Percentiles rank a stretch among this genome's conserved stretches.
phyloP scores from a whole-genome alignment of 768 basidiomycete genomes.

The Tricholomella constricta region DNA sequence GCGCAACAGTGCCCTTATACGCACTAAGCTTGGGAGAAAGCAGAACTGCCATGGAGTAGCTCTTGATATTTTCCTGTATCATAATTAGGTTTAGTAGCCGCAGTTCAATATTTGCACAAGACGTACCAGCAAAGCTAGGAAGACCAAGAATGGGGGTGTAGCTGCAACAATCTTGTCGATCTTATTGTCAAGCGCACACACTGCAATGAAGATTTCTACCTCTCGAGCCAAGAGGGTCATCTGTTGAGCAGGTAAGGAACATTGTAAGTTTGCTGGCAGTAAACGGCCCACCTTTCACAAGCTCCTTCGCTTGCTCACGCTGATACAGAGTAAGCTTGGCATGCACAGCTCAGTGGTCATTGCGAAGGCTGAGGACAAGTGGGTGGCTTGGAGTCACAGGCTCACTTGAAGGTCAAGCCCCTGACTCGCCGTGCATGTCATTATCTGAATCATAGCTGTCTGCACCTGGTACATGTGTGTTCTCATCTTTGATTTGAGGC shows the following conservation, averaged over 20 bases:
- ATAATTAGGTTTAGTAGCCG: background rate
- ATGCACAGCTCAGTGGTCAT: background rate
- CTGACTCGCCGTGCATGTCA: background rate
- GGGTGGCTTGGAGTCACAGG: background rate
- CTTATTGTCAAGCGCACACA: slow-evolving; percentile 9
- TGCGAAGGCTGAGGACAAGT: background rate
- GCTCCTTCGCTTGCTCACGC: background rate
- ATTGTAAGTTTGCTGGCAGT: background rate
- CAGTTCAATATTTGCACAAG: background rate
- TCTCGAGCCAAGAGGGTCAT: background rate
- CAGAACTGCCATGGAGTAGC: slow-evolving; percentile 18
- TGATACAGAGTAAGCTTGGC: slow-evolving; percentile 13
- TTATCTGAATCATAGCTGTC: background rate
- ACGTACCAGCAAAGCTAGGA: slow-evolving; percentile 6
- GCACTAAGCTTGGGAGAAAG: slow-evolving; percentile 23
- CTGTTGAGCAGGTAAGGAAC: background rate
- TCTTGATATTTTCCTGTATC: slow-evolving; percentile 21
- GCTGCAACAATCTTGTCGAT: slow-evolving; percentile 6
- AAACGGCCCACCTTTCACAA: slow-evolving; percentile 1
- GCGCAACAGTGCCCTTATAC: slow-evolving; percentile 22
- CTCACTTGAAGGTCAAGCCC: background rate
- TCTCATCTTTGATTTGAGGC: background rate
- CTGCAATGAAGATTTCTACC: background rate
- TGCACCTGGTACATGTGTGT: too few species aligned
- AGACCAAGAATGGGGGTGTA: slow-evolving; percentile 7